A percentile compares a stretch with the other conserved stretches of the same genome.
phyloP scores from a whole-genome alignment of 805 yeast species.

The Candida ortonii region DNA sequence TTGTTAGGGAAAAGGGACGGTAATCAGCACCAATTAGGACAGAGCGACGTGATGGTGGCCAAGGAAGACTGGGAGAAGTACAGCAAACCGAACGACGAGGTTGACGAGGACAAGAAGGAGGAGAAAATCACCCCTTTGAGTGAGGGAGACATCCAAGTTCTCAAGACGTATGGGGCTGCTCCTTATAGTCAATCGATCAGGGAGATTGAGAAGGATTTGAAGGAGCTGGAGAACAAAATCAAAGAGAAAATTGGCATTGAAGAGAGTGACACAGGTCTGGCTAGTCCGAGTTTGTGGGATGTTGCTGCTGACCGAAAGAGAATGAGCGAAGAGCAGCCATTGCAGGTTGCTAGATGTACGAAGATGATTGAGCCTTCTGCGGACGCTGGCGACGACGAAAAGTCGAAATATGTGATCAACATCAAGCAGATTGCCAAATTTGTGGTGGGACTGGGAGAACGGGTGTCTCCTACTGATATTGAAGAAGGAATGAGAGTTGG shows the following conservation, averaged over 20 bases:
- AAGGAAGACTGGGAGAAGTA: conserved; percentile 99
- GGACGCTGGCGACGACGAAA: conserved; percentile 58
- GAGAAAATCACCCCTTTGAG: conserved; percentile 81
- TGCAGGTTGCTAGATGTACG: conserved; percentile 98
- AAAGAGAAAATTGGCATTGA: conserved; percentile 92
- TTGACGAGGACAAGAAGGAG: conserved; percentile 51
- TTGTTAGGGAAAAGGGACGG: too few species aligned
- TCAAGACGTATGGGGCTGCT: conserved; percentile 96
- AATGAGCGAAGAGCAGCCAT: conserved; percentile 89
- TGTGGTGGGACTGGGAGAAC: conserved; percentile 93
- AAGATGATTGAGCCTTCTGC: conserved; percentile 75
- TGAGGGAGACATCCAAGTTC: conserved; percentile 96
- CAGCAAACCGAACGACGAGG: conserved; percentile 75
- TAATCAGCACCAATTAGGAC: too few species aligned
- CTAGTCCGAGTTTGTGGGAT: conserved; percentile 97
- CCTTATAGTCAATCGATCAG: conserved; percentile 86
- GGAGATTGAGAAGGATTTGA: conserved; percentile 80
- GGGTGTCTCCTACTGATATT: conserved; percentile 96
- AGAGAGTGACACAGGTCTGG: conserved; percentile 96
- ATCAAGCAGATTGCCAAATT: conserved; percentile 98
- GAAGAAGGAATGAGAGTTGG: conserved; percentile 99
- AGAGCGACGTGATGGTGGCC: conserved; percentile 67
- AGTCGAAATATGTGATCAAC: conserved; percentile 90
- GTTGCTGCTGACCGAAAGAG: conserved; percentile 93
- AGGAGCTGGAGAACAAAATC: conserved; percentile 78